phyloP scores from a whole-genome alignment of 169 alveolate species.

The Plasmodium adleri region DNA sequence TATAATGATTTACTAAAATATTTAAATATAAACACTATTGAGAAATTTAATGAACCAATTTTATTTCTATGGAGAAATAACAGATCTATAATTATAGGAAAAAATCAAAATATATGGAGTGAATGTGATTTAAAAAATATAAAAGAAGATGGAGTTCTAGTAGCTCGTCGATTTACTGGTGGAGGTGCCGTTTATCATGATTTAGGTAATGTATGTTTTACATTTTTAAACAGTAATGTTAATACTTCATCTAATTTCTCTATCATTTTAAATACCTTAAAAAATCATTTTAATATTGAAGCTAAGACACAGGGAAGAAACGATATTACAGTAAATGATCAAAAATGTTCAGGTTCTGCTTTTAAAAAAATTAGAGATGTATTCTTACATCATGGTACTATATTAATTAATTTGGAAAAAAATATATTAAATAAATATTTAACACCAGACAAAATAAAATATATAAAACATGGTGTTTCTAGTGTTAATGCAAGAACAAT shows the following conservation, averaged over 20 bases:
- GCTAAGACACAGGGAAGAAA: constrained; percentile 92
- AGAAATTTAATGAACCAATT: constrained; percentile 83
- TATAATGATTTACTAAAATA: constrained; percentile 53
- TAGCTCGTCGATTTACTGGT: constrained; percentile 95
- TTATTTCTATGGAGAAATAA: constrained; percentile 94
- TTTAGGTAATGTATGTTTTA: constrained; percentile 91
- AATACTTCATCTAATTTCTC: constrained; percentile 86
- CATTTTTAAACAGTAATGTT: constrained; percentile 87
- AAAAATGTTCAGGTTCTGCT: constrained; percentile 94
- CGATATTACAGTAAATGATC: constrained; percentile 89
- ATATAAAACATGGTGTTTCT: constrained; percentile 87
- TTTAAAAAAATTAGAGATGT: constrained; percentile 88
- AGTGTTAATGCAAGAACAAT: constrained; percentile 88
- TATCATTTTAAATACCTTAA: constrained; percentile 85
- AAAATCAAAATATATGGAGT: constrained; percentile 95
- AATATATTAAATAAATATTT: constrained; percentile 83
- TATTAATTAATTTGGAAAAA: constrained; percentile 86
- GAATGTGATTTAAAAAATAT: constrained; percentile 92
- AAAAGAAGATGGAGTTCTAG: constrained; percentile 87
- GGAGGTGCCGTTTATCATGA: constrained; percentile 97
- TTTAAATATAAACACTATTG: constrained; percentile 64
- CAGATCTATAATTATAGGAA: constrained; percentile 93
- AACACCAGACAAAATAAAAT: constrained; percentile 88
- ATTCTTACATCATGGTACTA: constrained; percentile 94
- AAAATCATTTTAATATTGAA: constrained; percentile 81